Evolutionary conservation across 2,329 filamentous ascomycete species (phyloP), one percentile per base, ranked within the genome.

Genomic region (Diplodia corticola): DNA sequence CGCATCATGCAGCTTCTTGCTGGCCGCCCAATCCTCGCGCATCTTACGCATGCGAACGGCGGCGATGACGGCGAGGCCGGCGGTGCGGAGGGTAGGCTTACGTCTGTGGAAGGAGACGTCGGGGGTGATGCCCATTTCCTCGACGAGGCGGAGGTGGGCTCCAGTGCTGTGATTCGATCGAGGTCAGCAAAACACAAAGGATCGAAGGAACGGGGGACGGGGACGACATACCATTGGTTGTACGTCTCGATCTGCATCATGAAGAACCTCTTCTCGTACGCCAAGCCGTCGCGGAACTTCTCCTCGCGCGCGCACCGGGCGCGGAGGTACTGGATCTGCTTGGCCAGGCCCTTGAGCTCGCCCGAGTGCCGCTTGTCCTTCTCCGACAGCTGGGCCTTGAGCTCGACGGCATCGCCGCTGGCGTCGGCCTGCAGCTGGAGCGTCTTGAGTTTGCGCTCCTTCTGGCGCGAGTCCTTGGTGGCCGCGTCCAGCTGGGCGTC

Each of bases 251-350:
- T 87, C 78, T 92, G 88, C 76, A 92, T 83, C 72, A 89, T 79
- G 79, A 97, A 87, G 77, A 92, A 93, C 70, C 86, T 88, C 84
- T 99, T 99, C 69, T 92, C 92, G 80, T 90, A 96, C 9, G 91
- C 91, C 35, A 94, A 86, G 73, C 93, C 91, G 69, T 86, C 85
- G 49, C 95, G 86, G 79, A 98, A 89, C 60, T 86, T 87, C 71
- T 91, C 88, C 78, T 97, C 94, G 35, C 95, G 86, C 75, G 87
- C 85, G 80, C 91, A 91, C 63, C 90, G 88, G 1, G 92, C 91
- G 72, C 93, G 88, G 76, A 98, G 87, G 88, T 91, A 98, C 73
- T 93, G 87, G 76, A 98, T 94, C 79, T 98, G 93, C 80, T 95
- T 91, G 63, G 88, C 86, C 74, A 98, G 84, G 20, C 94, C 94